Percentiles rank a stretch among this genome's conserved stretches.
These are phyloP conservation scores for Diutina scorzettiae DNA, from an alignment of 1,139 yeast genomes.

Conservation along the genomic window DNA sequence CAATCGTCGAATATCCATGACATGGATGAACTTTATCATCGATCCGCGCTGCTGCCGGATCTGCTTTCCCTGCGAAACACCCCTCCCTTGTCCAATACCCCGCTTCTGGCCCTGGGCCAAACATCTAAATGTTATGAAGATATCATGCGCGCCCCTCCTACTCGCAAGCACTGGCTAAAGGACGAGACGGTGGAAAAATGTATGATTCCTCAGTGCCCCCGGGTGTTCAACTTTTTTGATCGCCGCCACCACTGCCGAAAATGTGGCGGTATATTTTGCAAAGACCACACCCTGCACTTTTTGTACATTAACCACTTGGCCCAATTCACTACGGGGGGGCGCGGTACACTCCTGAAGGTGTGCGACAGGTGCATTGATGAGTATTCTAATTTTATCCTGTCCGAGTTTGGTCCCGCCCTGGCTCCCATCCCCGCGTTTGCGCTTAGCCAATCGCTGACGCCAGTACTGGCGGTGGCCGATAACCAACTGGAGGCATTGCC, in stretches of 20 bases:
- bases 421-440: slow-evolving; percentile 6
- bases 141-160: slow-evolving; percentile 35
- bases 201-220: slow-evolving; percentile 44
- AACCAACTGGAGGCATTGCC: no score
- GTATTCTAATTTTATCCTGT: slow-evolving; percentile 41
- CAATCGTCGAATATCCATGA: not conserved
- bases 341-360: slow-evolving; percentile 66
- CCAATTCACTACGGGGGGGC: slow-evolving; percentile 62
- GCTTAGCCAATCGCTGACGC: no score
- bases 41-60: not conserved
- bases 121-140: slow-evolving; percentile 14
- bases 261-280: slow-evolving; percentile 88
- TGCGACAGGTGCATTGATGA: slow-evolving; percentile 66
- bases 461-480: no score
- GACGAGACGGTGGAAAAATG: slow-evolving; percentile 57
- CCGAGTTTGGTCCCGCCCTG: slow-evolving; percentile 24
- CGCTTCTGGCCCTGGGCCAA: not conserved
- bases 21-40: not conserved
- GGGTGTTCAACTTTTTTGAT: slow-evolving; percentile 60
- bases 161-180: slow-evolving; percentile 67
- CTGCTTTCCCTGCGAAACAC: not conserved
- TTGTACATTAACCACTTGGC: slow-evolving; percentile 58
- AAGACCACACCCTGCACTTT: slow-evolving; percentile 46
- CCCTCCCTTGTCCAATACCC: not conserved
- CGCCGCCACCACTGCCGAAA: slow-evolving; percentile 90